phyloP scores from a whole-genome alignment of 106 monocot species.

The Dendrobium officinale region DNA sequence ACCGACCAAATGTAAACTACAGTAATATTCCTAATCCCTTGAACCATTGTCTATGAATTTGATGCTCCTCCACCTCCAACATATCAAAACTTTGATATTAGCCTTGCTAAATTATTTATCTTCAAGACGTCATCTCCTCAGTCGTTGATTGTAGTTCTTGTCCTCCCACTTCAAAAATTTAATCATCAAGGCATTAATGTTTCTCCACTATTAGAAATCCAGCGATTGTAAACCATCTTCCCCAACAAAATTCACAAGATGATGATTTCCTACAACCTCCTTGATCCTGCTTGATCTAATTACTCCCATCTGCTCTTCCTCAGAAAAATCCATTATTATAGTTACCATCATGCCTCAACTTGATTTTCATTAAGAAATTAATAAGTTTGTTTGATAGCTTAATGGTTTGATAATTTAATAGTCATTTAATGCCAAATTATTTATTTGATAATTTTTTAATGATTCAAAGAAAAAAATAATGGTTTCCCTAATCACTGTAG shows the following conservation, averaged over 20 bases:
- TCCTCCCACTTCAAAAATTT: neutral
- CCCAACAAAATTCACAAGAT: neutral
- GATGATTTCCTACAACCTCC: neutral
- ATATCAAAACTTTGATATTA: neutral
- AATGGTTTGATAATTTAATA: neutral
- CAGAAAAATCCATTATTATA: neutral
- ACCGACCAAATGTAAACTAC: neutral
- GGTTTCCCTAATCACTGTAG: neutral
- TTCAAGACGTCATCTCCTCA: neutral
- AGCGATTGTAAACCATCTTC: neutral
- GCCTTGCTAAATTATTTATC: neutral
- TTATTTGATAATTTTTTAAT: neutral
- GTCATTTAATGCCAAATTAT: neutral
- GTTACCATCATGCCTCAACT: neutral
- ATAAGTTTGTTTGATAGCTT: neutral
- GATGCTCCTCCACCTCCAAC: neutral
- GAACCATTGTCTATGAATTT: neutral
- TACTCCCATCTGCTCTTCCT: neutral
- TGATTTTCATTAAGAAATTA: neutral
- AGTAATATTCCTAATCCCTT: neutral
- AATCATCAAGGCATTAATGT: neutral
- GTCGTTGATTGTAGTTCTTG: neutral
- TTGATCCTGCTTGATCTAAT: too few relatives aligned
- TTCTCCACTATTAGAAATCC: neutral
- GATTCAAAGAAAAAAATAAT: neutral